These are phyloP conservation scores for Agaricus sinodeliciosus DNA, from an alignment of 768 basidiomycete genomes.

Conservation along the genomic window DNA sequence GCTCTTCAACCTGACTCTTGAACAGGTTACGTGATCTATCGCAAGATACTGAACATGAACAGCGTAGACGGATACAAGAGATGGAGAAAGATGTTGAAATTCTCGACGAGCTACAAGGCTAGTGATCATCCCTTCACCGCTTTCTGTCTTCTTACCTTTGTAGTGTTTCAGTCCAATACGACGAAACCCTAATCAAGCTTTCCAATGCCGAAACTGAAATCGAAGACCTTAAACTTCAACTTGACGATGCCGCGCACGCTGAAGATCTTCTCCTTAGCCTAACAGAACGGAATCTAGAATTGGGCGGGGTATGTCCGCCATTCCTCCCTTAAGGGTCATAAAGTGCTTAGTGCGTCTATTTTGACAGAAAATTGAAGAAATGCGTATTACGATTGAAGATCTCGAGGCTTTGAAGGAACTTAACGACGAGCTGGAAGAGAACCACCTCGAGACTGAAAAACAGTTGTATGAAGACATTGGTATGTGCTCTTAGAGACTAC, in stretches of 20 bases:
- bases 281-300: conserved; percentile 87
- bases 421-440: conserved; percentile 95
- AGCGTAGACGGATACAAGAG: conserved; percentile 71
- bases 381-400: conserved; percentile 94
- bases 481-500: conserved; percentile 26
- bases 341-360: not conserved
- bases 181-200: conserved; percentile 71
- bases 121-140: conserved; percentile 10
- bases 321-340: not conserved
- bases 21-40: conserved; percentile 81
- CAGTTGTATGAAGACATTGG: conserved; percentile 85
- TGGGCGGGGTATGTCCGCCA: conserved; percentile 64
- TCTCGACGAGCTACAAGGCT: conserved; percentile 78
- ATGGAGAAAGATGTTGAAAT: conserved; percentile 84
- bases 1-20: not conserved
- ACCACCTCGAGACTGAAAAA: conserved; percentile 91
- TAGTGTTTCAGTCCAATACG: conserved; percentile 60
- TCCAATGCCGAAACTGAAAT: conserved; percentile 87
- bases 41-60: conserved; percentile 81
- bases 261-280: conserved; percentile 96
- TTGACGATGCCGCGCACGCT: conserved; percentile 91
- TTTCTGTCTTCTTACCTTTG: conserved; percentile 8
- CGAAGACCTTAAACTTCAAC: conserved; percentile 88
- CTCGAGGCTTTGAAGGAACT: conserved; percentile 94
- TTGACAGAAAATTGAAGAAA: conserved; percentile 90